phyloP scores from a whole-genome alignment of 176 grass and related monocot genomes.

The Phyllostachys edulis region DNA sequence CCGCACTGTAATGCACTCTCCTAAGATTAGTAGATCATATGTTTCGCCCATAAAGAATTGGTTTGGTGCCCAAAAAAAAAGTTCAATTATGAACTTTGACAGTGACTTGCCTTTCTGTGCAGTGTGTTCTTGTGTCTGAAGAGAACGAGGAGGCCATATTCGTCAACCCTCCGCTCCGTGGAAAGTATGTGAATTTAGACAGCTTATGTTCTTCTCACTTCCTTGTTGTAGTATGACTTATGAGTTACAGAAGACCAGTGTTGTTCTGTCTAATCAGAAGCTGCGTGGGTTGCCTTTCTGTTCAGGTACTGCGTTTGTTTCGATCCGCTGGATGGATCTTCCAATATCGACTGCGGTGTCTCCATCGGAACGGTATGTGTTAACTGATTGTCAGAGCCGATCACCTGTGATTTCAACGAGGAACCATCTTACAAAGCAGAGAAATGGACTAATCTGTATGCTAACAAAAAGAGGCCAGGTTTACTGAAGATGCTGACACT shows the following conservation, averaged over 20 bases:
- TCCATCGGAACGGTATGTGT: conserved; percentile 87
- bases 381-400: neutral
- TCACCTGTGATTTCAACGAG: neutral
- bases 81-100: neutral
- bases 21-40: neutral
- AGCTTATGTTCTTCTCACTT: neutral
- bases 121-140: conserved; percentile 93
- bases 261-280: neutral
- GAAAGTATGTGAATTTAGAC: conserved; percentile 56
- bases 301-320: conserved; percentile 87
- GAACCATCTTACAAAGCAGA: neutral
- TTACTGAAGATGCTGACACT: neutral
- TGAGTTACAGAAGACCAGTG: neutral
- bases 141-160: conserved; percentile 95
- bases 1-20: conserved; percentile 54
- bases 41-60: neutral
- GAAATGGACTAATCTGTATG: neutral
- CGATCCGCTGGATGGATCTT: conserved; percentile 92
- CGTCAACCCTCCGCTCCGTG: conserved; percentile 68
- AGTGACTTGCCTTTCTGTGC: conserved; percentile 12
- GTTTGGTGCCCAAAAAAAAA: neutral
- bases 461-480: neutral
- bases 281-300: neutral
- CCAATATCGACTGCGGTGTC: conserved; percentile 96
- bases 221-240: neutral